These are phyloP conservation scores for Vitis amurensis DNA, from an alignment of 164 flowering plant species.

Conservation along the genomic window DNA sequence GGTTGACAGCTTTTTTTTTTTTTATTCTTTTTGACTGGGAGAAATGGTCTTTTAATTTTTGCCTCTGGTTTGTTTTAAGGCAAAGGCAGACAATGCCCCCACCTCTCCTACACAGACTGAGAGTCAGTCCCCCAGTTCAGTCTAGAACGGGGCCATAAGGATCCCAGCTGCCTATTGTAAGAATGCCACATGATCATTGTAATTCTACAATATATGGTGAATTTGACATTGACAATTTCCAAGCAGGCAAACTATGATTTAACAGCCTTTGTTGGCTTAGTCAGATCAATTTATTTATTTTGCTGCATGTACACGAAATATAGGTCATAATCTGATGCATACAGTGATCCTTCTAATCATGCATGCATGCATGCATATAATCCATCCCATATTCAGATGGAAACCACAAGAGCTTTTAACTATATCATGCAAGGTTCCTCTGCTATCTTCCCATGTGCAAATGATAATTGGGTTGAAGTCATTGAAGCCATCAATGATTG, in stretches of 20 bases:
- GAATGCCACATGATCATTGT: too few relatives aligned
- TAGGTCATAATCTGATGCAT: slow-evolving; percentile 2
- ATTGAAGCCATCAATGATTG: slow-evolving; percentile 14
- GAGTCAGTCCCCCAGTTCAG: too few relatives aligned
- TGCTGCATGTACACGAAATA: neutral
- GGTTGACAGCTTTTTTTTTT: neutral
- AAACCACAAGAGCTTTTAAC: slow-evolving; percentile 8
- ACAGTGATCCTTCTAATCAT: slow-evolving; percentile 2
- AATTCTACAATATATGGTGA: neutral
- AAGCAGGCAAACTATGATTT: neutral
- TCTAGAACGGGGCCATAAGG: too few relatives aligned
- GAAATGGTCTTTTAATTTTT: too few relatives aligned
- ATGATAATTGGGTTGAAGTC: slow-evolving; percentile 21
- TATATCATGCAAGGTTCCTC: slow-evolving; percentile 7
- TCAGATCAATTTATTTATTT: neutral
- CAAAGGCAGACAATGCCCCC: too few relatives aligned
- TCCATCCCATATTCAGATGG: slow-evolving; percentile 1
- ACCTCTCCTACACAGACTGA: too few relatives aligned
- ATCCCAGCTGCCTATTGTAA: too few relatives aligned
- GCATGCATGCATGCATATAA: neutral
- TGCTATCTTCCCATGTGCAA: slow-evolving; percentile 20
- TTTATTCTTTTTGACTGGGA: too few relatives aligned
- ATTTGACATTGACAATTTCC: neutral
- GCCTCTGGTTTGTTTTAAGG: too few relatives aligned
- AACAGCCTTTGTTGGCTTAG: neutral